Evolutionary conservation across 1,284 basidiomycete genomes (phyloP), one percentile per base, ranked within the genome.

Genomic region (Malassezia globosa): DNA sequence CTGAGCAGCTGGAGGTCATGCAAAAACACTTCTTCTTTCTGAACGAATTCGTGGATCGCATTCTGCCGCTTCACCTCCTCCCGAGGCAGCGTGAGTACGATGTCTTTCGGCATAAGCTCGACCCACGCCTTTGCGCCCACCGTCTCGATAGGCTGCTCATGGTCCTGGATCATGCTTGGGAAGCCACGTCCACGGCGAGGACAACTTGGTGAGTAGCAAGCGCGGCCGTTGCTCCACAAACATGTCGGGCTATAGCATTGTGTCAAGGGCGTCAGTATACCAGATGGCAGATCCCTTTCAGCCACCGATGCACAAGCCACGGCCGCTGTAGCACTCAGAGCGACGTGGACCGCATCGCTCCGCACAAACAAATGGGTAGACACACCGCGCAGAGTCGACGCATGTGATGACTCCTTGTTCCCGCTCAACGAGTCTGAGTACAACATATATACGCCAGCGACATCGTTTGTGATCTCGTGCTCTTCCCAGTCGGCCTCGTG

Each of bases 171-270:
- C 40, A 40, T 22, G 11, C 16, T 11, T 31, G 29, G 11, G 46
- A 47, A 10, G 37, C 18, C 25, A 19, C 50, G 26, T 42, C 42
- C 11, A 27, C 35, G 23, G 46, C 27, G 33, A 7, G 61, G 58
- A 47, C 69, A 66, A 41, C 58, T 57, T 5, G 42, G 44, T 21
- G 54, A 54, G 48, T 62, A 71, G 55, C 65, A 66, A 3, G 22
- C 25, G 10, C 43, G 27, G 18, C 41, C 24, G 18, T 38, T 39
- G 1, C 39, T 53, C 24, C 64, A 40, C 80, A 81, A 72, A 74
- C 94, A 97, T 33, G 94, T 96, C 8, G 94, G 89, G 36, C 88
- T 94, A 75, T 97, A 97, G 73, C 94, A 99, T 66, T 90, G 87
- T 0, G 90, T 92, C 54, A 99, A 77, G 19, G 96, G 79, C 1